phyloP scores from a whole-genome alignment of 2,329 filamentous ascomycete species.

The Atkinsonella hypoxylon region DNA sequence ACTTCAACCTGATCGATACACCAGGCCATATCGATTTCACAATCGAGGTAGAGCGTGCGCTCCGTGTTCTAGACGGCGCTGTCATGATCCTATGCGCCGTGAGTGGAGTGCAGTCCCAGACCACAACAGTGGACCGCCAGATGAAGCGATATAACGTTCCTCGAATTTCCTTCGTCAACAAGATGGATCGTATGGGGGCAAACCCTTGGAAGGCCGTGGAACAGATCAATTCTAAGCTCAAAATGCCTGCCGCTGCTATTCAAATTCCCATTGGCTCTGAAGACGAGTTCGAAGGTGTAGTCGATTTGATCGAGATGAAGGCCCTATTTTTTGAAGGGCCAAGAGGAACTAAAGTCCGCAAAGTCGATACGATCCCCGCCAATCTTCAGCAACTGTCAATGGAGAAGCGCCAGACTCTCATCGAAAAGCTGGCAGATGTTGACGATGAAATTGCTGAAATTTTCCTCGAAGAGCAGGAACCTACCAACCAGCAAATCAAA shows the following conservation, averaged over 20 bases:
- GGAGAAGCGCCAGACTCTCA: slow-evolving; percentile 73
- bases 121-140: slow-evolving; percentile 94
- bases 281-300: slow-evolving; percentile 82
- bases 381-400: slow-evolving; percentile 63
- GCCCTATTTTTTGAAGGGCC: slow-evolving; percentile 84
- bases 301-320: slow-evolving; percentile 87
- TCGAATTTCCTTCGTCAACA: slow-evolving; percentile 93
- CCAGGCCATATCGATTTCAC: slow-evolving; percentile 99
- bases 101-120: slow-evolving; percentile 93
- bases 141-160: slow-evolving; percentile 98
- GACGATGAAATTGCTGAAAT: slow-evolving; percentile 96
- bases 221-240: slow-evolving; percentile 93
- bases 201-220: slow-evolving; percentile 97
- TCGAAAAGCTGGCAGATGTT: slow-evolving; percentile 92
- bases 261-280: slow-evolving; percentile 91
- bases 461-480: slow-evolving; percentile 77
- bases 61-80: slow-evolving; percentile 89
- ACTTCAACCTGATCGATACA: slow-evolving; percentile 97
- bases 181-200: slow-evolving; percentile 98
- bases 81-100: slow-evolving; percentile 98
- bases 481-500: slow-evolving; percentile 74
- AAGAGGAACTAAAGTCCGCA: slow-evolving; percentile 64
- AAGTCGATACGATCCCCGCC: slow-evolving; percentile 70
- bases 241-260: slow-evolving; percentile 81
- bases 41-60: slow-evolving; percentile 91